Percentiles rank a stretch among this genome's conserved stretches.
Conservation (phyloP, 257 asterid genomes). For the Plantago ovata region DNA sequence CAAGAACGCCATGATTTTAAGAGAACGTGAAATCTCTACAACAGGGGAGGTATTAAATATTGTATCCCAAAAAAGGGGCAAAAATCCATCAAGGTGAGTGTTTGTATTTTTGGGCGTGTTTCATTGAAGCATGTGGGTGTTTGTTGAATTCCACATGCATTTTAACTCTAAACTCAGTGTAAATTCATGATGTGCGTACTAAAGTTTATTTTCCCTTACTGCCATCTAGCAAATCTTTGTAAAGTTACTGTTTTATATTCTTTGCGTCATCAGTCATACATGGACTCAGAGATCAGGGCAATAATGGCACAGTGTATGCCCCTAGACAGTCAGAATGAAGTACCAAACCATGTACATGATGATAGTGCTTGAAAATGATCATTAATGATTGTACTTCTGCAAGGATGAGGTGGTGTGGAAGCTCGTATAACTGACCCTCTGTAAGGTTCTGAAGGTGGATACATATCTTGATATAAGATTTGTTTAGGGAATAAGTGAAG, state of each 20-base stretch:
- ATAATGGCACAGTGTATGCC: slow-evolving; percentile 98
- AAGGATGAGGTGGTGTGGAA: slow-evolving; percentile 20
- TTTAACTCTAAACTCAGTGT: background rate
- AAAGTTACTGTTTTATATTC: background rate
- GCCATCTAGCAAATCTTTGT: background rate
- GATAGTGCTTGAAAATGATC: slow-evolving; percentile 49
- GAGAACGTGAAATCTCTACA: no score
- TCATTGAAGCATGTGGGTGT: no score
- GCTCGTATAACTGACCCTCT: slow-evolving; percentile 24
- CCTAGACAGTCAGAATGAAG: slow-evolving; percentile 72
- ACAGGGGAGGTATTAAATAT: background rate
- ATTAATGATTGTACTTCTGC: slow-evolving; percentile 22
- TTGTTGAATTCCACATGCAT: background rate
- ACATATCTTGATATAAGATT: slow-evolving; percentile 6
- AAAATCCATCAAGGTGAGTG: no score
- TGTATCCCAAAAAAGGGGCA: no score
- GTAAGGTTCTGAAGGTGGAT: slow-evolving; percentile 26
- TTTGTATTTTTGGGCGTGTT: no score
- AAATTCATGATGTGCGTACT: background rate
- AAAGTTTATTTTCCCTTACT: background rate
- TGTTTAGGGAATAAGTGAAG: slow-evolving; percentile 26
- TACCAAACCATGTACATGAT: slow-evolving; percentile 48
- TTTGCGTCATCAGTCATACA: slow-evolving; percentile 56
- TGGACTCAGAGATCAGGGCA: slow-evolving; percentile 95
- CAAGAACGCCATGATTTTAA: no score